phyloP scores from a whole-genome alignment of 768 basidiomycete genomes.

The Podaxis rugospora region DNA sequence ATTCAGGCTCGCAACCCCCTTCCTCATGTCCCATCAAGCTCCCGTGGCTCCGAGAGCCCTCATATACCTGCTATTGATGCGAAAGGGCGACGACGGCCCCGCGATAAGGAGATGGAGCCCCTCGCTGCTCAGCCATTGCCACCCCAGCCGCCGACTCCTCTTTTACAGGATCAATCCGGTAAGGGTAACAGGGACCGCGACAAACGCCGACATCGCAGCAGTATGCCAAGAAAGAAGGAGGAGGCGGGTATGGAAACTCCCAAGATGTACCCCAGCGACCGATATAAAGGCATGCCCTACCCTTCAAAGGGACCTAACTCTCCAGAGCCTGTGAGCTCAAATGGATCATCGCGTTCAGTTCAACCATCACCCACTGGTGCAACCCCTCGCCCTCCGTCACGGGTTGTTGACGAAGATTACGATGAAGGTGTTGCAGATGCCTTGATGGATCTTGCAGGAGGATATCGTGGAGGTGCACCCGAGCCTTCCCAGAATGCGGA shows the following conservation, averaged over 20 bases:
- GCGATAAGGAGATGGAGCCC: slow-evolving; percentile 20
- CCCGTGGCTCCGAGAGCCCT: slow-evolving; percentile 60
- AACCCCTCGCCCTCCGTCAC: slow-evolving; percentile 53
- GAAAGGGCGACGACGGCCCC: slow-evolving; percentile 43
- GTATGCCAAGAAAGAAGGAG: slow-evolving; percentile 35
- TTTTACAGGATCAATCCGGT: slow-evolving; percentile 8
- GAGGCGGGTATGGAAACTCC: slow-evolving; percentile 41
- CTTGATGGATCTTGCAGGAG: slow-evolving; percentile 61
- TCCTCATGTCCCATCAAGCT: slow-evolving; percentile 27
- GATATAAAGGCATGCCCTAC: slow-evolving; percentile 14
- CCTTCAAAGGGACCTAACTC: slow-evolving; percentile 37
- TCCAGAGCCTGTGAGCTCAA: slow-evolving; percentile 68
- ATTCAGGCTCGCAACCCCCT: slow-evolving; percentile 26
- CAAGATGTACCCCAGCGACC: slow-evolving; percentile 21
- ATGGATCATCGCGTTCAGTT: slow-evolving; percentile 59
- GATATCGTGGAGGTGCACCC: slow-evolving; percentile 26
- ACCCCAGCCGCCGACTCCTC: slow-evolving; percentile 7
- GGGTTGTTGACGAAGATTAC: slow-evolving; percentile 87
- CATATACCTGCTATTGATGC: slow-evolving; percentile 37
- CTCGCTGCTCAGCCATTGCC: slow-evolving; percentile 6
- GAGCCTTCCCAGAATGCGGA: slow-evolving; percentile 22
- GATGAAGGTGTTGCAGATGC: slow-evolving; percentile 86
- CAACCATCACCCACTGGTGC: slow-evolving; percentile 71
- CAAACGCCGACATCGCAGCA: slow-evolving; percentile 14
- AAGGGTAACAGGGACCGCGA: slow-evolving; percentile 1